These are phyloP conservation scores for Cadophora luteo-olivacea DNA, from an alignment of 2,329 filamentous ascomycete species.

Conservation along the genomic window DNA sequence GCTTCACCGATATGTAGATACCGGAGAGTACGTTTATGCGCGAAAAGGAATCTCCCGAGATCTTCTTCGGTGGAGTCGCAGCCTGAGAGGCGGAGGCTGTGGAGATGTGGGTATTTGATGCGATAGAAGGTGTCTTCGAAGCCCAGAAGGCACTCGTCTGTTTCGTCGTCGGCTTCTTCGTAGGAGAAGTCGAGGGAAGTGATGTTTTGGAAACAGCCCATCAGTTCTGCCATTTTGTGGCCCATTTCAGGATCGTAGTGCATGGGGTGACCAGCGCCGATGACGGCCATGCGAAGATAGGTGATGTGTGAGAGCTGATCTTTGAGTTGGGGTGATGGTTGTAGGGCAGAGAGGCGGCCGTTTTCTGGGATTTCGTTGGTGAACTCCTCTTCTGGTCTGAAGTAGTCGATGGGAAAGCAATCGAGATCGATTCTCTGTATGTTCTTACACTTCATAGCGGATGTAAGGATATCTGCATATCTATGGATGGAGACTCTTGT, in stretches of 20 bases:
- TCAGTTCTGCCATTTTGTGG: slow-evolving; percentile 8
- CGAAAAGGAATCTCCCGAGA: slow-evolving; percentile 17
- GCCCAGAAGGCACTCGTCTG: slow-evolving; percentile 2
- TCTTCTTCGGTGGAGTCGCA: slow-evolving; percentile 3
- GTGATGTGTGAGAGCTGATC: slow-evolving; percentile 1
- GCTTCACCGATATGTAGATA: slow-evolving; percentile 16
- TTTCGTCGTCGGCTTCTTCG: slow-evolving; percentile 15
- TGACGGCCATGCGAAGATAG: neutral
- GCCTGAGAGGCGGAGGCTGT: slow-evolving; percentile 5
- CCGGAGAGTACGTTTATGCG: slow-evolving; percentile 8
- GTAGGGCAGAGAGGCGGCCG: neutral
- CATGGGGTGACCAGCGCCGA: neutral
- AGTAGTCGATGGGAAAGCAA: slow-evolving; percentile 15
- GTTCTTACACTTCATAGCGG: neutral
- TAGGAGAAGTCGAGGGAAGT: slow-evolving; percentile 13
- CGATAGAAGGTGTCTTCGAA: slow-evolving; percentile 18
- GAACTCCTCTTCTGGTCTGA: neutral
- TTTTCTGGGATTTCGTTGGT: neutral
- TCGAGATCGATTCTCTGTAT: slow-evolving; percentile 2
- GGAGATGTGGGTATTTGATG: slow-evolving; percentile 11
- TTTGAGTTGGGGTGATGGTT: neutral
- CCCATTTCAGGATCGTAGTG: neutral
- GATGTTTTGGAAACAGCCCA: slow-evolving; percentile 16
- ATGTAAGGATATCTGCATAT: neutral
- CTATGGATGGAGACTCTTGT: neutral